A percentile compares a stretch with the other conserved stretches of the same genome.
These are phyloP conservation scores for Amanita pseudoporphyria DNA, from an alignment of 768 basidiomycete species.

Conservation along the genomic window DNA sequence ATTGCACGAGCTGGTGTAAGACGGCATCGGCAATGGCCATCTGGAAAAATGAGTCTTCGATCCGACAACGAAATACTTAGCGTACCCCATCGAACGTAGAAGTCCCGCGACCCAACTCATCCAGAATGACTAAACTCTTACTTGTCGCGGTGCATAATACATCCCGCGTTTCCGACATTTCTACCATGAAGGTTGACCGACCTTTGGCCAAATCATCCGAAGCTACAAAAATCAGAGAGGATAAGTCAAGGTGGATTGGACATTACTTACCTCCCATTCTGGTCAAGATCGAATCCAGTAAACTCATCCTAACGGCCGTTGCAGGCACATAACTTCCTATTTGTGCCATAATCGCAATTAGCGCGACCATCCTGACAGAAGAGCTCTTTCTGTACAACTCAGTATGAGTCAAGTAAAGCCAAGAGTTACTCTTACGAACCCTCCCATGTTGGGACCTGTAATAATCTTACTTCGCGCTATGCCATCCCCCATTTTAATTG, in stretches of 20 bases:
- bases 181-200: constrained; percentile 95
- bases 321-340: constrained; percentile 95
- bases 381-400: constrained; percentile 60
- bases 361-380: constrained; percentile 67
- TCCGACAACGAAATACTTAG: constrained; percentile 6
- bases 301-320: constrained; percentile 55
- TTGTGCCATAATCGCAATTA: constrained; percentile 78
- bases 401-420: neutral
- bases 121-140: constrained; percentile 79
- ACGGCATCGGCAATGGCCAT: constrained; percentile 86
- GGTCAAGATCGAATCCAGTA: constrained; percentile 79
- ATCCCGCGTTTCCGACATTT: constrained; percentile 89
- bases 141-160: constrained; percentile 70
- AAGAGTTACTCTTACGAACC: constrained; percentile 24
- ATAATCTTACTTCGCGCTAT: constrained; percentile 55
- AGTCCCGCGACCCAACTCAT: constrained; percentile 86
- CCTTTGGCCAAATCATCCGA: constrained; percentile 82
- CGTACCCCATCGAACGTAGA: constrained; percentile 83
- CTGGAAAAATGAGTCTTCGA: constrained; percentile 22
- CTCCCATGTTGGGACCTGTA: constrained; percentile 84
- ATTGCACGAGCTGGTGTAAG: constrained; percentile 56
- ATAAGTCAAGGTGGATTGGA: neutral
- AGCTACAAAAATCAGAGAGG: constrained; percentile 32
- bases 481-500: constrained; percentile 51
- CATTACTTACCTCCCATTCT: constrained; percentile 71